These are phyloP conservation scores for Acer negundo DNA, from an alignment of 345 rosid genomes.

Conservation along the genomic window DNA sequence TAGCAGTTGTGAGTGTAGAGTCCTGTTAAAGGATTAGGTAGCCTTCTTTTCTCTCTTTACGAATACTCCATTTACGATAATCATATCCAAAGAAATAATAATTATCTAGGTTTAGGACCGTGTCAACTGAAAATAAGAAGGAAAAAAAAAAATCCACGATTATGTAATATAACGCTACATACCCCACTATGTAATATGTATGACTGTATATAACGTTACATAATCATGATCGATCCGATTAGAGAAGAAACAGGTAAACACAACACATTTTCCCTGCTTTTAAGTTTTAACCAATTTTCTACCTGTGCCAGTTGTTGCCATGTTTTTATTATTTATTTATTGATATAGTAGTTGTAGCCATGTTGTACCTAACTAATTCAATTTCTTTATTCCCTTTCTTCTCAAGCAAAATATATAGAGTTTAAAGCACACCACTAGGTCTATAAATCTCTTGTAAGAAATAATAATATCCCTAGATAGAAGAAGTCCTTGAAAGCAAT, in stretches of 20 bases:
- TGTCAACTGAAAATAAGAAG: too few relatives aligned
- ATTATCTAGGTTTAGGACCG: too few relatives aligned
- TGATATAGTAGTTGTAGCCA: not conserved
- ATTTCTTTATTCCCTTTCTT: conserved; percentile 24
- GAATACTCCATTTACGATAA: conserved; percentile 19
- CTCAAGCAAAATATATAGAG: conserved; percentile 26
- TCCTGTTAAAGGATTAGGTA: conserved; percentile 13
- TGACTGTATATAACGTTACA: too few relatives aligned
- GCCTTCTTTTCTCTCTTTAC: conserved; percentile 13
- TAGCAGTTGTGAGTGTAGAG: conserved; percentile 4
- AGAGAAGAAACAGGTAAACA: too few relatives aligned
- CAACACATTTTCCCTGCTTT: too few relatives aligned
- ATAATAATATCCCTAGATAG: not conserved
- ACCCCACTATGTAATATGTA: too few relatives aligned
- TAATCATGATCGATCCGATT: too few relatives aligned
- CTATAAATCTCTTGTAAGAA: not conserved
- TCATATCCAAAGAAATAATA: too few relatives aligned
- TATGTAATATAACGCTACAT: too few relatives aligned
- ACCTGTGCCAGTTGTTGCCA: not conserved
- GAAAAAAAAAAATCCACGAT: too few relatives aligned
- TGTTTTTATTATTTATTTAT: not conserved
- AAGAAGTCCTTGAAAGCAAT: not conserved
- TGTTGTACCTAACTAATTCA: conserved; percentile 26
- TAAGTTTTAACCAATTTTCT: too few relatives aligned
- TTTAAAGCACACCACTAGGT: not conserved